Evolutionary conservation across 1,284 basidiomycete genomes (phyloP).

Genomic region (Marasmius oreades): DNA sequence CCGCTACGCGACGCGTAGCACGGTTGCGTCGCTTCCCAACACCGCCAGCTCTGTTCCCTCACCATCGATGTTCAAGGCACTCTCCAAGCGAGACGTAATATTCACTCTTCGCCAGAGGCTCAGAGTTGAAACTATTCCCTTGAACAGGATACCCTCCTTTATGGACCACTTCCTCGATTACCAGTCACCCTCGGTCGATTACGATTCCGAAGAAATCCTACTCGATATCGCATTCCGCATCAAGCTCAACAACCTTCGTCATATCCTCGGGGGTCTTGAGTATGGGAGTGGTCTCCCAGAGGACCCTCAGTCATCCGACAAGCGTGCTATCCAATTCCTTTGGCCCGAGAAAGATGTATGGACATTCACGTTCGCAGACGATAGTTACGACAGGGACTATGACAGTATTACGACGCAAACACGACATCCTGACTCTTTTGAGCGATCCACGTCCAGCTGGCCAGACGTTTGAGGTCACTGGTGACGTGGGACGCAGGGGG

Average conservation of each 20-base stretch:
- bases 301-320: too few relatives aligned
- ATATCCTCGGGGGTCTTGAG: slow-evolving; percentile 12
- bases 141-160: slow-evolving; percentile 22
- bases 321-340: background rate
- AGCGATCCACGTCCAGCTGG: slow-evolving; percentile 43
- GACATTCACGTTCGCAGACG: background rate
- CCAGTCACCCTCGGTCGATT: slow-evolving; percentile 21
- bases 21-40: background rate
- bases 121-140: background rate
- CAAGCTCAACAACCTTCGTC: slow-evolving; percentile 3
- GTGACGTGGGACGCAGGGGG: background rate
- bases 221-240: slow-evolving; percentile 20
- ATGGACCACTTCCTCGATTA: slow-evolving; percentile 40
- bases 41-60: background rate
- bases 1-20: background rate
- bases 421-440: slow-evolving; percentile 41
- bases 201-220: slow-evolving; percentile 20
- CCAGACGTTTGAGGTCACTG: slow-evolving; percentile 23
- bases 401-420: slow-evolving; percentile 6
- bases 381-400: slow-evolving; percentile 7
- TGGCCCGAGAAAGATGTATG: slow-evolving; percentile 32
- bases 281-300: too few relatives aligned
- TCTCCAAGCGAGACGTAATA: background rate
- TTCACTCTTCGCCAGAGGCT: background rate
- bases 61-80: background rate